Evolutionary conservation across 352 stramenopile species (phyloP).

Genomic region (Phytophthora citrophthora): DNA sequence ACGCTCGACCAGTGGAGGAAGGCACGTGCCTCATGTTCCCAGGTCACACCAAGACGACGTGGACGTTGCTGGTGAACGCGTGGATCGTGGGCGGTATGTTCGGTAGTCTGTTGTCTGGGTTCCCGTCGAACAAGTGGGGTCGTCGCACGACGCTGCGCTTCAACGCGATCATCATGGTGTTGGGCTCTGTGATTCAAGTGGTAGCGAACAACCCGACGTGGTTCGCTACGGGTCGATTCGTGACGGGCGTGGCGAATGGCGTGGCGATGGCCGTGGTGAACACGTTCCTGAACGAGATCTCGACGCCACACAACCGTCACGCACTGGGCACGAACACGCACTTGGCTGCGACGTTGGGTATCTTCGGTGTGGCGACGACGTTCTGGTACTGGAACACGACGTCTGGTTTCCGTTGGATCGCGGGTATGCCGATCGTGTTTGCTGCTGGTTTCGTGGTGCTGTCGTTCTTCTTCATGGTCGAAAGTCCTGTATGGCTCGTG

Average conservation of each 20-base stretch:
- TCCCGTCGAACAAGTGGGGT: constrained; percentile 51
- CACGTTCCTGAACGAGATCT: constrained; percentile 57
- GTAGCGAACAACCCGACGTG: constrained; percentile 27
- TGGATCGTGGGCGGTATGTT: constrained; percentile 71
- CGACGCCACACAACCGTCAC: constrained; percentile 45
- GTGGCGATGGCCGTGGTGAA: constrained; percentile 43
- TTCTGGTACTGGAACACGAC: constrained; percentile 60
- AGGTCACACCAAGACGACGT: constrained; percentile 52
- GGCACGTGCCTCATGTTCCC: constrained; percentile 71
- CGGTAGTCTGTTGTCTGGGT: constrained; percentile 46
- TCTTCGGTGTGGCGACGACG: constrained; percentile 48
- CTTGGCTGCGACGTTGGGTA: constrained; percentile 46
- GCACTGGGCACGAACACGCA: constrained; percentile 48
- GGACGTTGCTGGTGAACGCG: constrained; percentile 58
- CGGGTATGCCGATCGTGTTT: constrained; percentile 42
- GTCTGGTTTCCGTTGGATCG: constrained; percentile 59
- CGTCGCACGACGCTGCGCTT: constrained; percentile 43
- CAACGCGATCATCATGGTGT: constrained; percentile 44
- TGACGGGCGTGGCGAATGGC: constrained; percentile 51
- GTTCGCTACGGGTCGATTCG: constrained; percentile 44
- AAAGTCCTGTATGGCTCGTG: constrained; percentile 55
- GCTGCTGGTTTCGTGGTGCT: constrained; percentile 30
- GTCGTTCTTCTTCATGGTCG: constrained; percentile 45
- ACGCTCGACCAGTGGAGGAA: constrained; percentile 37
- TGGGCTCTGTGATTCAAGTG: constrained; percentile 40